phyloP scores from a whole-genome alignment of 2,329 filamentous ascomycete species.

The Ceratocystis smalleyi region DNA sequence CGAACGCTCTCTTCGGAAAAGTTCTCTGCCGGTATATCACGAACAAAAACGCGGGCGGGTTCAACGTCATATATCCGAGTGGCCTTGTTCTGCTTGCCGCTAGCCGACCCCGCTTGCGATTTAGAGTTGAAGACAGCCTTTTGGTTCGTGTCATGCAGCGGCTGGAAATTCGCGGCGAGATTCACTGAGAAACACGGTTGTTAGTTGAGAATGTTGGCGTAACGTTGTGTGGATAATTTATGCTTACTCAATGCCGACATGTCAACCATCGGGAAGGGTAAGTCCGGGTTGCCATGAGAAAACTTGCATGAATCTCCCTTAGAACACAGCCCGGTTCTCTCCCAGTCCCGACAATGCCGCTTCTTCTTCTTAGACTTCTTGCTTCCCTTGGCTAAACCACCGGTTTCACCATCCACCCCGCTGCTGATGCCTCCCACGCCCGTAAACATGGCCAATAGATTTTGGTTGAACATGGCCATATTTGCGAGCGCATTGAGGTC shows the following conservation, averaged over 20 bases:
- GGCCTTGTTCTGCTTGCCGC: slow-evolving; percentile 36
- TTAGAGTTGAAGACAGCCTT: slow-evolving; percentile 18
- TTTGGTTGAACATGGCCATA: slow-evolving; percentile 15
- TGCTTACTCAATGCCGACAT: slow-evolving; percentile 13
- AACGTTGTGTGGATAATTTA: neutral
- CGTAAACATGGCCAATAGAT: slow-evolving; percentile 13
- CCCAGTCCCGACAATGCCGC: slow-evolving; percentile 13
- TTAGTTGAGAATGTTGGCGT: neutral
- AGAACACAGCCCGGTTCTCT: slow-evolving; percentile 3
- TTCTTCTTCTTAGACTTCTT: slow-evolving; percentile 12
- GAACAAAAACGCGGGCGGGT: slow-evolving; percentile 56
- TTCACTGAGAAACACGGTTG: neutral
- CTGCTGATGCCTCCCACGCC: neutral
- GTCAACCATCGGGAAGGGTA: slow-evolving; percentile 1
- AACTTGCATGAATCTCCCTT: slow-evolving; percentile 11
- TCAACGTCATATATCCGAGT: slow-evolving; percentile 47
- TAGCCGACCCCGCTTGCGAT: slow-evolving; percentile 23
- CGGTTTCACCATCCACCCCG: neutral
- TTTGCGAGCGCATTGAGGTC: slow-evolving; percentile 13
- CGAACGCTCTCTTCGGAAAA: slow-evolving; percentile 50
- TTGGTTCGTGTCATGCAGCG: slow-evolving; percentile 20
- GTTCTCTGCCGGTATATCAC: slow-evolving; percentile 59
- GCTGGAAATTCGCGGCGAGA: neutral
- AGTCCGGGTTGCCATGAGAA: neutral
- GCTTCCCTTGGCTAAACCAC: neutral